phyloP scores from a whole-genome alignment of 257 asterid genomes.

The Gynochthodes officinalis region DNA sequence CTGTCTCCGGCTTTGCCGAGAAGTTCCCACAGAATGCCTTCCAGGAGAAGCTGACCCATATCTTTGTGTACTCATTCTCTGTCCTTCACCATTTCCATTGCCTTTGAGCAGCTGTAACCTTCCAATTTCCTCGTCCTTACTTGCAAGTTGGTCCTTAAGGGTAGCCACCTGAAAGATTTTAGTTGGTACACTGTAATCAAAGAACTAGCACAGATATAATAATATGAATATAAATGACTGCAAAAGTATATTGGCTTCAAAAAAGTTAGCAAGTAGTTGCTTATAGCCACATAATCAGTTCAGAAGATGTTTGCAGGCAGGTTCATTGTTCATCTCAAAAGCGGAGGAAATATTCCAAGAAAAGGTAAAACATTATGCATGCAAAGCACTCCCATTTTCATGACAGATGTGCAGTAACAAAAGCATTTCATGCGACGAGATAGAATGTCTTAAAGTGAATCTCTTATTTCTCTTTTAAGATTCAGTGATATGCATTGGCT shows the following conservation, averaged over 20 bases:
- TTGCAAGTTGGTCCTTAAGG: constrained; percentile 59
- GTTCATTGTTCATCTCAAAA: background rate
- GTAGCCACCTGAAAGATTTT: constrained; percentile 56
- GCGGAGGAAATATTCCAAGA: background rate
- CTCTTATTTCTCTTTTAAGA: background rate
- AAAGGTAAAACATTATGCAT: background rate
- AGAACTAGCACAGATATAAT: background rate
- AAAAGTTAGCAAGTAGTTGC: background rate
- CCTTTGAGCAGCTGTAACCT: constrained; percentile 44
- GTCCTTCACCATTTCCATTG: constrained; percentile 47
- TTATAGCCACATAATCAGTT: background rate
- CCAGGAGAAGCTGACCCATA: constrained; percentile 65
- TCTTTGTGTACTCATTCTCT: constrained; percentile 34
- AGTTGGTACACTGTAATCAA: background rate
- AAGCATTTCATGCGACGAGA: background rate
- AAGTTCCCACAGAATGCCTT: constrained; percentile 49
- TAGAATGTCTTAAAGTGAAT: background rate
- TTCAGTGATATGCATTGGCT: no score
- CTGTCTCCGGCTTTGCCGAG: constrained; percentile 33
- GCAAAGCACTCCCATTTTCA: background rate
- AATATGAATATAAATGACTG: background rate
- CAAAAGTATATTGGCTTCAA: background rate
- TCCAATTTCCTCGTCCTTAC: constrained; percentile 80
- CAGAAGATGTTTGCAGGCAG: background rate
- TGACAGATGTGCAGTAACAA: background rate